Conservation (phyloP, 345 rosid species). For the Citrus medica region DNA sequence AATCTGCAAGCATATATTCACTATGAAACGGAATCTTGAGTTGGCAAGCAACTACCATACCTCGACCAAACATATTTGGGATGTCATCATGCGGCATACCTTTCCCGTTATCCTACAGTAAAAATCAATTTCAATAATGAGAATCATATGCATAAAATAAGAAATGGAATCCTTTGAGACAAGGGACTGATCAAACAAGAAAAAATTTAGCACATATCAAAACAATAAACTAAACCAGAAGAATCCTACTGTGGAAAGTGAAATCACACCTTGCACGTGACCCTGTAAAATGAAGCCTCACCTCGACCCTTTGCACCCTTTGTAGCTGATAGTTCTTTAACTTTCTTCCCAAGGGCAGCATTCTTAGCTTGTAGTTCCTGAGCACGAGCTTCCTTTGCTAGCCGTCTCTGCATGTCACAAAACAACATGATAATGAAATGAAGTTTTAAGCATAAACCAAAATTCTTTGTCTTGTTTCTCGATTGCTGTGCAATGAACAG, state of each 20-base stretch:
- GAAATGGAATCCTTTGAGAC: not conserved
- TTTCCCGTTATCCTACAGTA: constrained; percentile 85
- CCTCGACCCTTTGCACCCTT: constrained; percentile 81
- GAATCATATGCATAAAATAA: not conserved
- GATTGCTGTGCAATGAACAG: not conserved
- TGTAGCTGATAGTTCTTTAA: constrained; percentile 58
- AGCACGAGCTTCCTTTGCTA: constrained; percentile 83
- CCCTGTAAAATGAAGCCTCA: constrained; percentile 91
- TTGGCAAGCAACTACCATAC: constrained; percentile 29
- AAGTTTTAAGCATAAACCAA: not conserved
- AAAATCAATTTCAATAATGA: constrained; percentile 15
- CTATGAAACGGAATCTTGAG: not conserved
- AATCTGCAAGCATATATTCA: not conserved
- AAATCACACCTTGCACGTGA: constrained; percentile 81
- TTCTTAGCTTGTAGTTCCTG: constrained; percentile 84
- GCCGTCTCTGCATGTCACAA: constrained; percentile 60
- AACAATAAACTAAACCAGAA: not conserved
- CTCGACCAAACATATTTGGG: constrained; percentile 98
- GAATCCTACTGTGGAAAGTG: constrained; percentile 5
- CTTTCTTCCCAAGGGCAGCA: constrained; percentile 73
- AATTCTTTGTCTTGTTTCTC: not conserved
- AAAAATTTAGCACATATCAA: not conserved
- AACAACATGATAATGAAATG: not conserved
- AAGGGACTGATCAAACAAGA: constrained; percentile 2
- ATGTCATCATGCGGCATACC: constrained; percentile 99